These are phyloP conservation scores for Rhazya stricta DNA, from an alignment of 257 asterid species.

Conservation along the genomic window DNA sequence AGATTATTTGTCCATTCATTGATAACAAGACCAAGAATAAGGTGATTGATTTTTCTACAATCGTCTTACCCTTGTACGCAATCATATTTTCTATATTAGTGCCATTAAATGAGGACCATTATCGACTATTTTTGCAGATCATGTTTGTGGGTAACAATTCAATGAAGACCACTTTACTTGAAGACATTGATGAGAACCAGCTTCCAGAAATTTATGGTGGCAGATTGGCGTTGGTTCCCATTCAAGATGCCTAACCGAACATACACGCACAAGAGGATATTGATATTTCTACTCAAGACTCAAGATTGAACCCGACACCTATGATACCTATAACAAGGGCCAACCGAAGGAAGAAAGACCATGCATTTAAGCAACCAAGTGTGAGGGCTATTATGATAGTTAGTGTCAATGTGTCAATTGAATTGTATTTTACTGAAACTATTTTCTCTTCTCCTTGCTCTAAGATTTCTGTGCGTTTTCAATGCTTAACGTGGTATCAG, in stretches of 20 bases:
- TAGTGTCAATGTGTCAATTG: too few species aligned
- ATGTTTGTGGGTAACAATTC: conserved; percentile 61
- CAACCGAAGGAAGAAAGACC: not conserved
- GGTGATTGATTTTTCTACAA: conserved; percentile 32
- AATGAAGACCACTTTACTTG: conserved; percentile 44
- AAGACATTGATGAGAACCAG: conserved; percentile 67
- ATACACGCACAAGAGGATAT: not conserved
- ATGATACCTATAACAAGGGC: not conserved
- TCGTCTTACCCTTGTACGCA: not conserved
- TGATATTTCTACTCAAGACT: too few species aligned
- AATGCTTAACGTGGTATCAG: too few species aligned
- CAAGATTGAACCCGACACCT: not conserved
- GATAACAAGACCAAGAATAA: conserved; percentile 69
- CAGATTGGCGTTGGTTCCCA: conserved; percentile 60
- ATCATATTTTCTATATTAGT: not conserved
- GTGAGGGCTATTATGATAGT: not conserved
- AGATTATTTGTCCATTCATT: conserved; percentile 62
- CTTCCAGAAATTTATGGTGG: conserved; percentile 84
- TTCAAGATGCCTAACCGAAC: conserved; percentile 38
- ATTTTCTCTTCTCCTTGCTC: too few species aligned
- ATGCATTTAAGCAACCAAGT: too few species aligned
- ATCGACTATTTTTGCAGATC: conserved; percentile 27
- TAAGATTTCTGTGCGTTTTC: too few species aligned
- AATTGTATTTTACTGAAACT: too few species aligned
- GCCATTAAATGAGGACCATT: not conserved